Base-by-base conservation (phyloP, 139 green algal species). In the Bryopsis sp. region DNA sequence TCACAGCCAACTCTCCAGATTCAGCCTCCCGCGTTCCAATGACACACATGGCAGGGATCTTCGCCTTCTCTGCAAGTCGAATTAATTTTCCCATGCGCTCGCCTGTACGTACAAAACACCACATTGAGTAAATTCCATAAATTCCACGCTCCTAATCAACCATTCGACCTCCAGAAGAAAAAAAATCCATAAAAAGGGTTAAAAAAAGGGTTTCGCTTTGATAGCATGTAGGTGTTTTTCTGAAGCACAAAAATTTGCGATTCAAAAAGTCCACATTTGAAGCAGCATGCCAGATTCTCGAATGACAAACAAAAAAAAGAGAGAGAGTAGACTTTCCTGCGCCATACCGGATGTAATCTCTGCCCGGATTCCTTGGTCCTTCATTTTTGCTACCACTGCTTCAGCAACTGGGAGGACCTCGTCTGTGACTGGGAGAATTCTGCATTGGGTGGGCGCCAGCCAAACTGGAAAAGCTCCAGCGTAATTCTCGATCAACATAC, bases 401-500 rank as follows among this genome's bases (percentile, higher is more conserved):
- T 84, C 3, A 4, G 74, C 78, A 48, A 85, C 91, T 0, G 71
- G 71, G 38, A 63, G 29, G 38, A 83, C 48, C 15, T 74, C 69
- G 48, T 85, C 81, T 4, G 77, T 87, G 26, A 95, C 81, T 3
- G 82, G 77, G 43, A 96, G 72, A 11, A 95, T 58, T 8, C 78
- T 74, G 71, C 74, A 72, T 78, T 95, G 88, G 43, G 85, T 72
- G n/a, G 91, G 92, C 1, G 92, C 88, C 64, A 98, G 66, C 92
- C 92, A 97, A 63, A 96, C 72, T 8, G 91, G 90, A 76, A 98
- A 97, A 28, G 92, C 78, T 5, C 81, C 84, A 32, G 89, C 90
- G 74, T 94, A 98, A 85, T 97, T 97, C 72, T 99, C 94, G 15
- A 95, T 89, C 3, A 99, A 82, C 64, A 99, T 93, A 70, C 93